Evolutionary conservation across 805 yeast species (phyloP).

Genomic region (Metschnikowia lachancei): DNA sequence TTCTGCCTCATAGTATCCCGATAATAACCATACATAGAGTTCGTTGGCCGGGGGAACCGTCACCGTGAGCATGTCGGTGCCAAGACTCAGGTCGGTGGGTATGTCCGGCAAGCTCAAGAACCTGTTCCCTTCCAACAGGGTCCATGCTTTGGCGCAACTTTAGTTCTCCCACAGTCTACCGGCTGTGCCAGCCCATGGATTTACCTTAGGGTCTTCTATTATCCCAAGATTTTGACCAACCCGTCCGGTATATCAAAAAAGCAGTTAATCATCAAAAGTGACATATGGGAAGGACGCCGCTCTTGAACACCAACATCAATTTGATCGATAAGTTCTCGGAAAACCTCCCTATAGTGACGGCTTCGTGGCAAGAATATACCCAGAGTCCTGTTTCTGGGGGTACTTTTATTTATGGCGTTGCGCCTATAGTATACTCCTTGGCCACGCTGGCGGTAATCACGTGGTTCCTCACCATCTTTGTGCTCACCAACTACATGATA

Average conservation of each 20-base stretch:
- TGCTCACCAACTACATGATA: conserved; percentile 62
- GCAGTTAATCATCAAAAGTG: conserved; percentile 34
- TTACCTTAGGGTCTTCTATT: conserved; percentile 37
- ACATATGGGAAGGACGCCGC: conserved; percentile 32
- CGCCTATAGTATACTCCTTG: conserved; percentile 59
- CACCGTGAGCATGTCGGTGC: no score
- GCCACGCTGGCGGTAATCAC: conserved; percentile 65
- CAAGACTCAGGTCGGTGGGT: no score
- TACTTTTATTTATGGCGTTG: conserved; percentile 54
- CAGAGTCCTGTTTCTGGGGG: conserved; percentile 31
- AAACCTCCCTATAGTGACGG: conserved; percentile 42
- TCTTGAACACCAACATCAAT: conserved; percentile 39
- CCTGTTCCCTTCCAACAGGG: no score
- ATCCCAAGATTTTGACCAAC: conserved; percentile 23
- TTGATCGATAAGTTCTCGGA: conserved; percentile 24
- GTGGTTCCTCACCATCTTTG: conserved; percentile 58
- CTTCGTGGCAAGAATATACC: conserved; percentile 50
- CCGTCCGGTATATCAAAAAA: conserved; percentile 23
- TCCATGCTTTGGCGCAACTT: conserved; percentile 11
- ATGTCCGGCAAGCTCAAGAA: no score
- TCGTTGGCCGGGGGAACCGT: no score
- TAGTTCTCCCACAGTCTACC: conserved; percentile 20
- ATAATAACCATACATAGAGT: no score
- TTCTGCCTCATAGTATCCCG: no score
- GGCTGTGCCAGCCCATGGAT: conserved; percentile 30